Evolutionary conservation across 2,329 filamentous ascomycete genomes (phyloP), one percentile per base, ranked within the genome.

Genomic region (Venturia effusa): DNA sequence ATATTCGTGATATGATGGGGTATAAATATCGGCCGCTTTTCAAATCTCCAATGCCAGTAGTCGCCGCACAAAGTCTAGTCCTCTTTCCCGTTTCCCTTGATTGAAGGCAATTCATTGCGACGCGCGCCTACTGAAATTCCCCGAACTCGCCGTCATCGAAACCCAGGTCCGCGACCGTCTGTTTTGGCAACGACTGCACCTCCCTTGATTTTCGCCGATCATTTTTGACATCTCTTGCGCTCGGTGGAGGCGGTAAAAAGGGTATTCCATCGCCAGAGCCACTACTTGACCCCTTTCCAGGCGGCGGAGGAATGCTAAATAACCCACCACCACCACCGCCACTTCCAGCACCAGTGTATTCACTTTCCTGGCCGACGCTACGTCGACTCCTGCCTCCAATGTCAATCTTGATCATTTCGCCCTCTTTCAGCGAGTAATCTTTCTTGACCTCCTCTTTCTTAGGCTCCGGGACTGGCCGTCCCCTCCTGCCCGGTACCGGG

Each of bases 111-210:
- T n/a, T 17, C 10, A 45, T 48, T 24, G 43, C 10, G 13, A n/a
- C n/a, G 51, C 11, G 11, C 19, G 15, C 17, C 51, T 70, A 83
- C 70, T 83, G 80, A 77, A 95, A 95, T 75, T 95, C 90, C 24
- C 90, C 90, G 82, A 92, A 92, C 71, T 93, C 88, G 1, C 90
- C 91, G 72, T 96, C 89, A 70, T 95, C 90, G 70, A 94, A 94
- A 0, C 90, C 90, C 67, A 93, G 71, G 65, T 91, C 86, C 71
- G 86, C 73, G 19, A 79, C 78, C 48, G 75, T 75, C 39, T 72
- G 79, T 5, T 81, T 77, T 15, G 83, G 81, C 48, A 63, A 55
- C 27, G 61, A 39, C 24, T 63, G 57, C 69, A 76, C 77, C 19
- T 45, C 80, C 73, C 79, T 74, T 67, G 77, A 81, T 69, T 76